phyloP scores from a whole-genome alignment of 768 basidiomycete species.

The Serendipita indica region DNA sequence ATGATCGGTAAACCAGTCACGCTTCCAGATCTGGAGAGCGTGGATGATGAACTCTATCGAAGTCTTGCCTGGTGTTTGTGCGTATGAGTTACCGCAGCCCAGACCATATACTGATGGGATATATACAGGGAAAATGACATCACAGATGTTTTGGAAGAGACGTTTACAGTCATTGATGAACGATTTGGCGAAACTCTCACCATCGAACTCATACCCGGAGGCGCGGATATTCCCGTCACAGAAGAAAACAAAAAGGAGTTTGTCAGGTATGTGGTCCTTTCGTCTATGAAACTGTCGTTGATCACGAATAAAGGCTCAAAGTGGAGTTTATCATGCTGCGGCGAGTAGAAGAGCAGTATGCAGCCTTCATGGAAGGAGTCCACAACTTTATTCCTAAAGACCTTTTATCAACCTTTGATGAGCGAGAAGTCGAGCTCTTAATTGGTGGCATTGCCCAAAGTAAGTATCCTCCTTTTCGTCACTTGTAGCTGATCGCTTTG shows the following conservation, averaged over 20 bases:
- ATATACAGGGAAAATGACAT: conserved; percentile 98
- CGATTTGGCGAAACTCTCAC: conserved; percentile 98
- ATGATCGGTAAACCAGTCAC: conserved; percentile 96
- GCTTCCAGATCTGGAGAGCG: conserved; percentile 84
- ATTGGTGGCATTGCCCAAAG: conserved; percentile 99
- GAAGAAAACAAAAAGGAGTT: conserved; percentile 99
- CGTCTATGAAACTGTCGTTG: conserved; percentile 9
- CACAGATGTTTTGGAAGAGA: conserved; percentile 94
- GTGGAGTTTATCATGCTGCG: conserved; percentile 96
- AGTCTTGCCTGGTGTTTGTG: conserved; percentile 99
- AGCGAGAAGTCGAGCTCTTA: conserved; percentile 89
- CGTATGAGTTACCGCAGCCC: conserved; percentile 22
- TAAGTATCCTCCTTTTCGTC: conserved; percentile 16
- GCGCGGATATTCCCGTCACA: conserved; percentile 73
- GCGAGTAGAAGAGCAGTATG: conserved; percentile 96
- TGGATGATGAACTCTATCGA: conserved; percentile 87
- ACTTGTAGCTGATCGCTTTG: background rate
- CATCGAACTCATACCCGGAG: conserved; percentile 84
- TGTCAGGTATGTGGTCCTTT: conserved; percentile 41
- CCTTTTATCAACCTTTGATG: conserved; percentile 94
- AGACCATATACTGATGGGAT: conserved; percentile 15
- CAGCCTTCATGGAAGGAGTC: conserved; percentile 98
- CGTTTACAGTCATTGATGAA: conserved; percentile 92
- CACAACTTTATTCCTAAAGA: conserved; percentile 98
- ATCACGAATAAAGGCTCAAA: conserved; percentile 31